phyloP scores from a whole-genome alignment of 2,329 filamentous ascomycete species.

The Fusarium setosum region DNA sequence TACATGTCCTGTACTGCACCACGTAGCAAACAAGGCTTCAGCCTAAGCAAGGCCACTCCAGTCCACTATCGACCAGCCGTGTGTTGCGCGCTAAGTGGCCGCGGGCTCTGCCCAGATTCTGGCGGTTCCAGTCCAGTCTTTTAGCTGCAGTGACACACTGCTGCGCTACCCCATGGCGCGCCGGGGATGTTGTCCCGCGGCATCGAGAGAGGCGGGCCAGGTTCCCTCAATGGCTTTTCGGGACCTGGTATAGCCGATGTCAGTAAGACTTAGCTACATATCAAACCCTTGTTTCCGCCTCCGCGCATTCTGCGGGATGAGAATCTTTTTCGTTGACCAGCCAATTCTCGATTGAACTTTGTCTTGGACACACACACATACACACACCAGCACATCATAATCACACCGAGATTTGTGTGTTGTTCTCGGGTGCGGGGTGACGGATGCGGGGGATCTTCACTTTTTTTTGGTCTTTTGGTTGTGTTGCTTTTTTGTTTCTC shows the following conservation, averaged over 20 bases:
- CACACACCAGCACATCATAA: conserved; percentile 6
- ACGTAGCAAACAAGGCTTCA: conserved; percentile 13
- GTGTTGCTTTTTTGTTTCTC: conserved; percentile 1
- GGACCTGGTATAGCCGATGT: conserved; percentile 18
- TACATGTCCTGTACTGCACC: background rate
- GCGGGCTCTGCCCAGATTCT: conserved; percentile 6
- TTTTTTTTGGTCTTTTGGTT: too few species aligned
- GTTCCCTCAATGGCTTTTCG: conserved; percentile 4
- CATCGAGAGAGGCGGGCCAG: background rate
- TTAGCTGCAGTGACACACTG: conserved; percentile 34
- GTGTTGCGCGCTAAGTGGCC: conserved; percentile 41
- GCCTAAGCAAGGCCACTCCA: conserved; percentile 17
- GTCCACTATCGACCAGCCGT: conserved; percentile 34
- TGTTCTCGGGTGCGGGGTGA: conserved; percentile 23
- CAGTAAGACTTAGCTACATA: conserved; percentile 12
- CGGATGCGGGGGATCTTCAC: conserved; percentile 32
- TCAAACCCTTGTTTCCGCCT: conserved; percentile 5
- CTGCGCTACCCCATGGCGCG: conserved; percentile 26
- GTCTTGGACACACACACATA: too few species aligned
- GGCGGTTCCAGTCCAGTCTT: conserved; percentile 18
- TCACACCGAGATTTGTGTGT: conserved; percentile 24
- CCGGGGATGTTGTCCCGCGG: conserved; percentile 29
- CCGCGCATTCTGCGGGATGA: conserved; percentile 9
- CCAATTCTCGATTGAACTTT: conserved; percentile 1
- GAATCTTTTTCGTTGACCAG: conserved; percentile 6